Base-by-base conservation (phyloP, 2,329 filamentous ascomycete species). In the Alternaria ventricosa region DNA sequence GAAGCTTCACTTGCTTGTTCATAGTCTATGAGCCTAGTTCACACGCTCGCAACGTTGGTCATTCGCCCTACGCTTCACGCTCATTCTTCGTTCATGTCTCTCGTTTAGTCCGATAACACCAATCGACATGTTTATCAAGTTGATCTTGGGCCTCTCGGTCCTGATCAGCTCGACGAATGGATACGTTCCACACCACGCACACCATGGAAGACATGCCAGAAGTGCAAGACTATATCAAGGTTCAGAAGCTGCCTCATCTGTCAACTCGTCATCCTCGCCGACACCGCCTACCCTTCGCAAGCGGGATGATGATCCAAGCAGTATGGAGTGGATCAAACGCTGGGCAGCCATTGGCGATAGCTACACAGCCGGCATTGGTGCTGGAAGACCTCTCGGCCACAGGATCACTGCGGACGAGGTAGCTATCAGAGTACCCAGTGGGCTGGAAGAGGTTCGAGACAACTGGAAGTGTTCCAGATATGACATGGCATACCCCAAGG, bases 291-390 rank as follows among this genome's bases (percentile, higher is more conserved):
- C 28, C 8, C 50, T 53, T 22, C 6, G 1, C 28, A 53, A 53
- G 20, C 28, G 50, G 33, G 50, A 36, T 23, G 4, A 3, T 3
- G 28, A 53, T 53, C 28, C 28, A 6, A 53, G 20, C 20, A 51
- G 13, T 7, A 51, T 58, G 56, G 18, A 58, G 28, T 58, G 56
- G 56, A 58, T 58, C 45, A 58, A 44, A 13, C 56, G 56, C 25
- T 58, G 56, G 45, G 56, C 49, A 11, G 59, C 59, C 20, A 61
- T 61, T 1, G 53, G 59, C 5, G 59, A 61, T 25, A 57, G 53
- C 33, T 61, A 57, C 6, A 61, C 59, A 2, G 53, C 53, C 1
- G 53, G 45, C 7, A 61, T 61, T 12, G 45, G 59, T 33, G 59
- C 59, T 5, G 53, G 59, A n/a, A 41, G 59, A 8, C 25, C 46